Conservation (phyloP, 345 rosid species). For the Pugionium dolabratum region DNA sequence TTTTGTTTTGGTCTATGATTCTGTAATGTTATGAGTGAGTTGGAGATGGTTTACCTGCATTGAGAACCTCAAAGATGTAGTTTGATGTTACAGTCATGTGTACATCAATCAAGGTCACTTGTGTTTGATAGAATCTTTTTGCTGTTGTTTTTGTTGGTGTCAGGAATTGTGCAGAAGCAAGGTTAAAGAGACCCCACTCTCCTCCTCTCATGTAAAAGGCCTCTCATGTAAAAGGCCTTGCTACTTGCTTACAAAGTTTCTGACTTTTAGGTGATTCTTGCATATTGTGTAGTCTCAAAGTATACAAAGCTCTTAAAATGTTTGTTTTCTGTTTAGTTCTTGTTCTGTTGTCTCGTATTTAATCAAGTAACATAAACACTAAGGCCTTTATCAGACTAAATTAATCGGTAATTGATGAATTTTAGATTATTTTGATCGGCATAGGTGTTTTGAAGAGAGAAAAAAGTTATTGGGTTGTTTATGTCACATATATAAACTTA, state of each 20-base stretch:
- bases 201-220: constrained; percentile 1
- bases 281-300: constrained; percentile 15
- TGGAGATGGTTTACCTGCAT: neutral
- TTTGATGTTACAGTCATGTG: neutral
- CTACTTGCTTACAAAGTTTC: neutral
- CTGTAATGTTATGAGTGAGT: neutral
- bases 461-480: no score
- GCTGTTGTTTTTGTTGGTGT: constrained; percentile 10
- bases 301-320: constrained; percentile 26
- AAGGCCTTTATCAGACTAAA: neutral
- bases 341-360: neutral
- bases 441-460: neutral
- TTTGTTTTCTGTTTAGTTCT: constrained; percentile 17
- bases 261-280: constrained; percentile 5
- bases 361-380: neutral
- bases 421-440: neutral
- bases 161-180: constrained; percentile 32
- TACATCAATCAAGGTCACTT: neutral
- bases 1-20: constrained; percentile 3
- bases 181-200: constrained; percentile 5
- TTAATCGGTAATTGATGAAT: neutral
- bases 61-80: neutral
- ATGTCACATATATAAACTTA: no score
- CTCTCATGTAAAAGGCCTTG: neutral
- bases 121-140: neutral